Evolutionary conservation across 2,329 filamentous ascomycete species (phyloP).

Genomic region (Plectosphaerella plurivora): DNA sequence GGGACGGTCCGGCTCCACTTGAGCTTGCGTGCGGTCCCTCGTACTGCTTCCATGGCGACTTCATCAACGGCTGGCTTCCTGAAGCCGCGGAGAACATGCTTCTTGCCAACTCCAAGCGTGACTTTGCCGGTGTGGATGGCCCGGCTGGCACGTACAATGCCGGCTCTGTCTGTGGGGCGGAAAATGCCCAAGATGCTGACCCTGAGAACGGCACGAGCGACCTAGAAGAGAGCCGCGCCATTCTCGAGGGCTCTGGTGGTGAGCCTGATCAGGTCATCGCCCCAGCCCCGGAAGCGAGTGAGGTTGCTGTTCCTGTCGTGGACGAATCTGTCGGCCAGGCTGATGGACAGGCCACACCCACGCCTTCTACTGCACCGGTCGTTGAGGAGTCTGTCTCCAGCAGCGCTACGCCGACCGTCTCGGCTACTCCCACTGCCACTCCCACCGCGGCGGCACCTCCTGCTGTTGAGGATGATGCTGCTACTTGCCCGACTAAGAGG

Average conservation of each 20-base stretch:
- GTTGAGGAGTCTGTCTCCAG: too few species aligned
- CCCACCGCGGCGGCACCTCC: too few species aligned
- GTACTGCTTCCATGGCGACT: slow-evolving; percentile 40
- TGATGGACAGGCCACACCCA: too few species aligned
- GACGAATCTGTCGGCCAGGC: too few species aligned
- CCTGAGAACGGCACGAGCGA: slow-evolving; percentile 34
- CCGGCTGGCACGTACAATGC: slow-evolving; percentile 18
- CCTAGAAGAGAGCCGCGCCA: slow-evolving; percentile 22
- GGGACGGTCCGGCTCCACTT: slow-evolving; percentile 36
- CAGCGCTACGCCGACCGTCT: too few species aligned
- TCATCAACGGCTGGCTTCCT: slow-evolving; percentile 41
- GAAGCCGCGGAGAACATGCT: slow-evolving; percentile 37
- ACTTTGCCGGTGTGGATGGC: slow-evolving; percentile 29
- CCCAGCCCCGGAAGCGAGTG: too few species aligned
- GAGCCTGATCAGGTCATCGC: too few species aligned
- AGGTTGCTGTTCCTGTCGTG: too few species aligned
- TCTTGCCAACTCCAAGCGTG: slow-evolving; percentile 25
- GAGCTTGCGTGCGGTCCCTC: slow-evolving; percentile 36
- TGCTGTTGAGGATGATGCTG: too few species aligned
- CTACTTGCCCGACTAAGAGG: too few species aligned
- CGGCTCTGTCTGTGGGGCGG: slow-evolving; percentile 15
- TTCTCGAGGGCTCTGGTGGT: not conserved
- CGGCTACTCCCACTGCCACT: too few species aligned
- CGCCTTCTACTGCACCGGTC: too few species aligned
- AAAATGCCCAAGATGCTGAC: slow-evolving; percentile 32